These are phyloP conservation scores for Coniochaeta sp. DNA, from an alignment of 2,329 filamentous ascomycete species.

Conservation along the genomic window DNA sequence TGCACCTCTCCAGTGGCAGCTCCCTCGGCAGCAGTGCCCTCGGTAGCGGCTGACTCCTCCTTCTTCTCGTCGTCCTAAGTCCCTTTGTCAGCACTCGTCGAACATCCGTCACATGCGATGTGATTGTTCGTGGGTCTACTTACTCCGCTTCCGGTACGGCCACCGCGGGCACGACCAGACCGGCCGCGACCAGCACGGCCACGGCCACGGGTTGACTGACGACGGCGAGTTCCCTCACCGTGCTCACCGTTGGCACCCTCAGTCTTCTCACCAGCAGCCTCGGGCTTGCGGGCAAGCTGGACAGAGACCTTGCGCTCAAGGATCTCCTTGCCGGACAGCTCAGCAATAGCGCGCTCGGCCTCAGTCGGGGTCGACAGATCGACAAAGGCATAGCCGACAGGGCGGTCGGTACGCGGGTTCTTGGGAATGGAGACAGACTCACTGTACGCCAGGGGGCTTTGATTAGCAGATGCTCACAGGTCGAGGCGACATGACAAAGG, in stretches of 20 bases:
- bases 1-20: slow-evolving; percentile 44
- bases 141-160: slow-evolving; percentile 49
- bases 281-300: slow-evolving; percentile 95
- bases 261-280: slow-evolving; percentile 69
- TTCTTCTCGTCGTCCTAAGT: slow-evolving; percentile 28
- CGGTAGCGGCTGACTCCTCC: slow-evolving; percentile 34
- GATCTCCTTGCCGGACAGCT: slow-evolving; percentile 96
- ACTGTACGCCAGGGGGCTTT: slow-evolving; percentile 38
- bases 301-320: slow-evolving; percentile 98
- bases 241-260: slow-evolving; percentile 73
- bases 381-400: slow-evolving; percentile 98
- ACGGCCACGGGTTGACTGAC: slow-evolving; percentile 56
- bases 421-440: slow-evolving; percentile 98
- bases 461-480: slow-evolving; percentile 21
- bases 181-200: slow-evolving; percentile 60
- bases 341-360: slow-evolving; percentile 89
- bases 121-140: slow-evolving; percentile 16
- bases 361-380: slow-evolving; percentile 91
- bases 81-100: slow-evolving; percentile 7
- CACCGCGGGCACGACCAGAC: slow-evolving; percentile 58
- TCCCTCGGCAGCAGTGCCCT: slow-evolving; percentile 37
- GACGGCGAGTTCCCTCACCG: slow-evolving; percentile 58
- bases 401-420: slow-evolving; percentile 97
- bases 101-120: not conserved
- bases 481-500: not conserved